Evolutionary conservation across 176 grass and related monocot species (phyloP).

Genomic region (Luzula sylvatica): DNA sequence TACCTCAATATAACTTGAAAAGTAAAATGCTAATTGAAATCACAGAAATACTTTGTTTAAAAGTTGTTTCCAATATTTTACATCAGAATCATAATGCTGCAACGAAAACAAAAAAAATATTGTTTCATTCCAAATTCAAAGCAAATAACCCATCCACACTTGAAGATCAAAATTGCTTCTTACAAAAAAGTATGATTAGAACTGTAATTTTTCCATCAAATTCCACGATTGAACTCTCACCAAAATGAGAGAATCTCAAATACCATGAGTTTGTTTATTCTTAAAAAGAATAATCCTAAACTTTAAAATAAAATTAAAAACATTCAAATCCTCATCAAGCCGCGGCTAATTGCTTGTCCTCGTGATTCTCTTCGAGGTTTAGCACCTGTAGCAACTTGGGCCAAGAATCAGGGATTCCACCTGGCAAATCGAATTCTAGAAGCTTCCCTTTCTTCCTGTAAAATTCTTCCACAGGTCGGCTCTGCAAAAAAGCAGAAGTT

Average conservation of each 20-base stretch:
- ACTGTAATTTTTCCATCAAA: constrained; percentile 14
- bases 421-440: constrained; percentile 81
- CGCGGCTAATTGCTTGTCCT: constrained; percentile 48
- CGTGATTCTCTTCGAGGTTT: constrained; percentile 60
- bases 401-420: constrained; percentile 87
- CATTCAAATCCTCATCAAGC: constrained; percentile 28
- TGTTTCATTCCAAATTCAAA: not conserved
- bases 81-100: too few relatives aligned
- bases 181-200: constrained; percentile 20
- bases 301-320: not conserved
- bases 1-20: too few relatives aligned
- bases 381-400: constrained; percentile 68
- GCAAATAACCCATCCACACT: not conserved
- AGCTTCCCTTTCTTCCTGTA: constrained; percentile 62
- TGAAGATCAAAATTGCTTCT: constrained; percentile 29
- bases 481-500: constrained; percentile 32
- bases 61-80: too few relatives aligned
- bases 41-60: too few relatives aligned
- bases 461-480: constrained; percentile 76
- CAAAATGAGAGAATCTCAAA: constrained; percentile 19
- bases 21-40: too few relatives aligned
- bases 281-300: constrained; percentile 28
- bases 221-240: constrained; percentile 2
- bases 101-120: too few relatives aligned
- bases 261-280: constrained; percentile 38